Conservation (phyloP, 768 basidiomycete species). For the Chalciporus pseudorubinellus region DNA sequence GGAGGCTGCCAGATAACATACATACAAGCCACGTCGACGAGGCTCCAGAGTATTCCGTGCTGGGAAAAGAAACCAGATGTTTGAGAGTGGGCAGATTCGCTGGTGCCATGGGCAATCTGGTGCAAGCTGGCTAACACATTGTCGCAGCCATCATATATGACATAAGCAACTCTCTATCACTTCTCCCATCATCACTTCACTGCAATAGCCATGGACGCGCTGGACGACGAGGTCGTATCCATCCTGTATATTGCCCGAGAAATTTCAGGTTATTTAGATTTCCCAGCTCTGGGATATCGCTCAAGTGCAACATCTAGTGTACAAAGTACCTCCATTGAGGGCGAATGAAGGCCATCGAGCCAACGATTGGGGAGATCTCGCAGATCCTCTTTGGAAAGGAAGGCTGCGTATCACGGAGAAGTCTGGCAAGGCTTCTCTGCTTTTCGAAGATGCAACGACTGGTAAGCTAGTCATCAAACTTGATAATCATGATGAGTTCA, state of each 20-base stretch:
- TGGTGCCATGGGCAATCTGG: too few relatives aligned
- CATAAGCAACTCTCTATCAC: constrained; percentile 17
- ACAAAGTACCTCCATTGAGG: constrained; percentile 86
- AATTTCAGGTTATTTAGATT: constrained; percentile 65
- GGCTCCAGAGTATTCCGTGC: too few relatives aligned
- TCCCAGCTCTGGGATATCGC: constrained; percentile 13
- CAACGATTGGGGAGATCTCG: constrained; percentile 88
- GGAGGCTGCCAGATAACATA: too few relatives aligned
- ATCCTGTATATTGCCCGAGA: constrained; percentile 88
- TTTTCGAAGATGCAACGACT: constrained; percentile 78
- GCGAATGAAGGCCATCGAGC: constrained; percentile 89
- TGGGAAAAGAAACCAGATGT: too few relatives aligned
- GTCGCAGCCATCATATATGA: too few relatives aligned
- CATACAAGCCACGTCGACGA: too few relatives aligned
- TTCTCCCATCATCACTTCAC: background rate
- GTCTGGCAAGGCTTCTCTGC: constrained; percentile 60
- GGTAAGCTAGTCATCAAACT: constrained; percentile 46
- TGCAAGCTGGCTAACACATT: too few relatives aligned
- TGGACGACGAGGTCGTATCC: constrained; percentile 83
- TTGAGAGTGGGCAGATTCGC: too few relatives aligned
- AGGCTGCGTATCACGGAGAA: constrained; percentile 83
- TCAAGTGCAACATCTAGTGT: constrained; percentile 53
- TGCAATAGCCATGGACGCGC: constrained; percentile 43
- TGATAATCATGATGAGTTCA: constrained; percentile 4
- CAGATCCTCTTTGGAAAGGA: constrained; percentile 86